Base-by-base conservation (phyloP, 208 protist species). In the Trypanosoma scelopori region DNA sequence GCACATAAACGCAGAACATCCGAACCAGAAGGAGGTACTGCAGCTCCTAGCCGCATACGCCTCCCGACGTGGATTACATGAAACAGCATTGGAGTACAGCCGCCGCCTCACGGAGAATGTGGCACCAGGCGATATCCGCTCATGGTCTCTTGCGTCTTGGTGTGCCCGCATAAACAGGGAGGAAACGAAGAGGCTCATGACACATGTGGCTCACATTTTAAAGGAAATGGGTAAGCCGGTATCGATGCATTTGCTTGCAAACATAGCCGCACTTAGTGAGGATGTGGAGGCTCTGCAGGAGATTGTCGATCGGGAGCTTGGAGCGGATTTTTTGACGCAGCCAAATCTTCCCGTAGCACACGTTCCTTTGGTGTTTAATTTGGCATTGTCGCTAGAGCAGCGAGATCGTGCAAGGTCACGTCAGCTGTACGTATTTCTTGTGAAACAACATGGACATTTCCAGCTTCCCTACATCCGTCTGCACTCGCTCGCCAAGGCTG, bases 291-390 rank as follows among this genome's bases (percentile, higher is more conserved):
- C 84, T 18, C 61, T 90, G 27, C 86, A 91, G 63, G 76, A 73
- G 27, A 80, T 95, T 63, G 70, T 88, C 11, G 87, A 93, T 65
- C 47, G 51, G 15, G 84, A 92, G 72, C 77, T 95, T 3, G 86
- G 84, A 9, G 85, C 73, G 2, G 77, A 83, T 50, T 87, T 91
- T 35, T 63, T 91, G 47, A 60, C 28, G 12, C 13, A 73, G 45
- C 35, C 74, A 16, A 47, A 28, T 7, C 30, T 89, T 15, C 64
- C 66, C 43, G 74, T 84, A 3, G 48, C 46, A 45, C 74, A 91
- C 61, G 76, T 95, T 30, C 89, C 89, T 28, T 57, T 95, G 22
- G 59, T 95, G 23, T 95, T 82, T 76, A 95, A 95, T 64, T 53
- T 92, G 30, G 89, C 82, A 13, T 64, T 90, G 16, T 76, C 91